These are phyloP conservation scores for Heracleum sosnowskyi DNA, from an alignment of 129 eudicot species.

Conservation along the genomic window DNA sequence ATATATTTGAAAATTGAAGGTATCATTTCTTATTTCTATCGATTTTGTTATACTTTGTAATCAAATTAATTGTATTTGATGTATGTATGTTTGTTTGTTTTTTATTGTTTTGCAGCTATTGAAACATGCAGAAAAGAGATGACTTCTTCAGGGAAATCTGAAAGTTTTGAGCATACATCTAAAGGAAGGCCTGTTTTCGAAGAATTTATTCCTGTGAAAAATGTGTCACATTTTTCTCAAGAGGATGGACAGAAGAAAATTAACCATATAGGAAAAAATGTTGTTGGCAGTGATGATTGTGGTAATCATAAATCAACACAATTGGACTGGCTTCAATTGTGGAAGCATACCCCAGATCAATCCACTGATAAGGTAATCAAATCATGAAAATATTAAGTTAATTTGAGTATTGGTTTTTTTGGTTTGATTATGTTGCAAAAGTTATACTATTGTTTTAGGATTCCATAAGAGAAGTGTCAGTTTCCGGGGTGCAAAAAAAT, in stretches of 20 bases:
- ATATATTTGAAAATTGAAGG: no score
- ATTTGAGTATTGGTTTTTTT: conserved; percentile 4
- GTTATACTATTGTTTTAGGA: conserved; percentile 24
- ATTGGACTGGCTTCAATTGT: conserved; percentile 89
- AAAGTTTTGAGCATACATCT: conserved; percentile 67
- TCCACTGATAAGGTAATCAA: conserved; percentile 36
- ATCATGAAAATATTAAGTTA: no score
- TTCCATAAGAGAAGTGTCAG: conserved; percentile 29
- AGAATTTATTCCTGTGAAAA: conserved; percentile 75
- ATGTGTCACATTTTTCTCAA: conserved; percentile 8
- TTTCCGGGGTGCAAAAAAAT: conserved; percentile 47
- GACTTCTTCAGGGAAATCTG: conserved; percentile 49
- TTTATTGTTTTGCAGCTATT: conserved; percentile 43
- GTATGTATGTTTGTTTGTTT: not conserved
- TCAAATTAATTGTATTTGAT: not conserved
- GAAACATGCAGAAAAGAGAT: conserved; percentile 68
- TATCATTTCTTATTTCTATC: no score
- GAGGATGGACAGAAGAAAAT: conserved; percentile 30
- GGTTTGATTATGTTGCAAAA: conserved; percentile 14
- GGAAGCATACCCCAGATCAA: conserved; percentile 80
- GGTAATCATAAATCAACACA: conserved; percentile 35
- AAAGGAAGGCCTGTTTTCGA: conserved; percentile 65
- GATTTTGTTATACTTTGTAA: no score
- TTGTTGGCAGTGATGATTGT: conserved; percentile 7
- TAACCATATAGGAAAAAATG: conserved; percentile 11